A percentile compares a stretch with the other conserved stretches of the same genome.
phyloP scores from a whole-genome alignment of 148 eudicot genomes.

The Cornus florida region DNA sequence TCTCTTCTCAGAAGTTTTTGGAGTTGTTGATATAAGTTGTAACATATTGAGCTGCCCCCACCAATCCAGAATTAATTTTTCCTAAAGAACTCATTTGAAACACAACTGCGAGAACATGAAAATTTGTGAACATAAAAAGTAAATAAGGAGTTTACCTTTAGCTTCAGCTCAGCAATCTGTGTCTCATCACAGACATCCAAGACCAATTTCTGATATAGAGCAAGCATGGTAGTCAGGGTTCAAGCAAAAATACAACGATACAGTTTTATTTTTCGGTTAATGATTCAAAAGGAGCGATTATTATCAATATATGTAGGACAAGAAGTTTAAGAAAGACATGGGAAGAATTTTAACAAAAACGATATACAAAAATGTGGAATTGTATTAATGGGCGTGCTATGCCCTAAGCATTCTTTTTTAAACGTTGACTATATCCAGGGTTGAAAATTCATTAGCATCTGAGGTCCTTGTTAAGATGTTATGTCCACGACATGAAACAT shows the following conservation, averaged over 20 bases:
- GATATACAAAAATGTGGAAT: neutral
- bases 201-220: conserved; percentile 56
- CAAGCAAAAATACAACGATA: conserved; percentile 11
- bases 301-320: neutral
- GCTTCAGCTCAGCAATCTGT: conserved; percentile 76
- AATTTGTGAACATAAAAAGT: neutral
- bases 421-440: too few relatives aligned
- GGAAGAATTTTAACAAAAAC: neutral
- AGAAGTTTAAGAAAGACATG: neutral
- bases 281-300: neutral
- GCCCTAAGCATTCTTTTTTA: too few relatives aligned
- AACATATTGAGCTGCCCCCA: too few relatives aligned
- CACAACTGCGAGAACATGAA: neutral
- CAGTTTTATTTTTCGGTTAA: neutral
- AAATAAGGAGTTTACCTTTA: conserved; percentile 50
- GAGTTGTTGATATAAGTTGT: too few relatives aligned
- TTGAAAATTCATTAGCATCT: too few relatives aligned
- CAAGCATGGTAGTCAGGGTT: conserved; percentile 15
- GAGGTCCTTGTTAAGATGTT: too few relatives aligned
- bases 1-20: neutral
- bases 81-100: neutral
- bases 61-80: neutral
- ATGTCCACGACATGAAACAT: too few relatives aligned
- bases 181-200: conserved; percentile 84
- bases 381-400: too few relatives aligned